These are phyloP conservation scores for Termitomyces sp. DNA, from an alignment of 768 basidiomycete genomes.

Conservation along the genomic window DNA sequence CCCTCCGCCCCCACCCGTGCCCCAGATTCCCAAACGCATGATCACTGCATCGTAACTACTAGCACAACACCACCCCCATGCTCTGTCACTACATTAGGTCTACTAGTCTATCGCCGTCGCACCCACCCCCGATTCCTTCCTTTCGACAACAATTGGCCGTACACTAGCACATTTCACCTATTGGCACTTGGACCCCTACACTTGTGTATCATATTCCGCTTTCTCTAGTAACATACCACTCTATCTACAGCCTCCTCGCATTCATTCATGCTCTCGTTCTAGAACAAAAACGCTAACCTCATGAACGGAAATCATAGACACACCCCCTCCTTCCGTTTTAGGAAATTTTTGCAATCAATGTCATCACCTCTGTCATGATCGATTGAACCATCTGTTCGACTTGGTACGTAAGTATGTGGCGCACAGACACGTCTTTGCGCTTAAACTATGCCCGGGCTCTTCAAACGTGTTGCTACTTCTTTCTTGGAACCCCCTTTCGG, in stretches of 20 bases:
- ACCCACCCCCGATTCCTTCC: neutral
- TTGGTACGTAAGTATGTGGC: neutral
- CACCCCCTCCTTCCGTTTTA: neutral
- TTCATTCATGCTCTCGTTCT: neutral
- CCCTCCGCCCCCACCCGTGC: conserved; percentile 8
- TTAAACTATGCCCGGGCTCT: too few species aligned
- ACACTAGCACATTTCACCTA: neutral
- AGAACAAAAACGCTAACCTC: neutral
- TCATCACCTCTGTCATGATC: too few species aligned
- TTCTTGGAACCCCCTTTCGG: neutral
- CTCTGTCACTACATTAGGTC: neutral
- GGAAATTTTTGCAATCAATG: neutral
- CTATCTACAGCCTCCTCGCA: neutral
- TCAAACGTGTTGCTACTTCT: too few species aligned
- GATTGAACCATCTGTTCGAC: too few species aligned
- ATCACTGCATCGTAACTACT: neutral
- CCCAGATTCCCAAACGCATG: neutral
- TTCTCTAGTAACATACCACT: neutral
- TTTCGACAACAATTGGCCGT: neutral
- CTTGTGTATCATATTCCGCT: neutral
- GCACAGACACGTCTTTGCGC: too few species aligned
- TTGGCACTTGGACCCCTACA: neutral
- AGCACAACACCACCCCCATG: neutral
- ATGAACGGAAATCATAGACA: neutral
- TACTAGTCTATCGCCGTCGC: neutral